Percentiles rank a stretch among this genome's conserved stretches.
Conservation (phyloP, 2,329 filamentous ascomycete genomes). For the Talaromyces funiculosus region DNA sequence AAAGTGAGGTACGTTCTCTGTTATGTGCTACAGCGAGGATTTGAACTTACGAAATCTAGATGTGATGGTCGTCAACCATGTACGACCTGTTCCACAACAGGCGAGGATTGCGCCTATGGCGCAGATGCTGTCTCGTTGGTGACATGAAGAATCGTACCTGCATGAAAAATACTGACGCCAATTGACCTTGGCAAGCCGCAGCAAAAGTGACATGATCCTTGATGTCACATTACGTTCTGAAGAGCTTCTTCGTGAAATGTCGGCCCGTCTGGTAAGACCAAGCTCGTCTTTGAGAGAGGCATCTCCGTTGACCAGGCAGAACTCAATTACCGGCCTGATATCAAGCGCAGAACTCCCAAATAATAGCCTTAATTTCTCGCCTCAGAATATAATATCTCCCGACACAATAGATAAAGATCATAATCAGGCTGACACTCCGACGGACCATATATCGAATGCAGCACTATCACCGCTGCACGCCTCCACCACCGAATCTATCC, state of each 20-base stretch:
- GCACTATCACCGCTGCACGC: conserved; percentile 48
- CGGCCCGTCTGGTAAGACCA: conserved; percentile 32
- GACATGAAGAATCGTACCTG: background rate
- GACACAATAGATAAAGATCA: conserved; percentile 18
- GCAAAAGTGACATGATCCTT: conserved; percentile 49
- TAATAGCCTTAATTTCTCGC: conserved; percentile 13
- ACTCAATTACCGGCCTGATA: background rate
- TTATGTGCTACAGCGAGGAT: background rate
- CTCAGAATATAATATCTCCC: conserved; percentile 16
- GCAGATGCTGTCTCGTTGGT: conserved; percentile 26
- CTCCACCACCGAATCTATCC: conserved; percentile 48
- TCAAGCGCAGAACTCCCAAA: conserved; percentile 6
- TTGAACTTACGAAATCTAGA: conserved; percentile 22
- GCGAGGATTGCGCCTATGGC: conserved; percentile 26
- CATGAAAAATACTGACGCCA: background rate
- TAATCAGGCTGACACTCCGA: conserved; percentile 12
- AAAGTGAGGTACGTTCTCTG: background rate
- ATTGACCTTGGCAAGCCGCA: conserved; percentile 30
- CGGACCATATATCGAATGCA: conserved; percentile 39
- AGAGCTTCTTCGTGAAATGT: conserved; percentile 43
- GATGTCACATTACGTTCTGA: conserved; percentile 48
- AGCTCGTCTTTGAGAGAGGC: conserved; percentile 2
- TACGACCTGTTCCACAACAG: conserved; percentile 19
- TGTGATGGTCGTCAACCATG: conserved; percentile 48
- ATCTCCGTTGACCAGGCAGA: background rate